Base-by-base conservation (phyloP, 2,329 filamentous ascomycete species). In the Fusarium transvaalense region DNA sequence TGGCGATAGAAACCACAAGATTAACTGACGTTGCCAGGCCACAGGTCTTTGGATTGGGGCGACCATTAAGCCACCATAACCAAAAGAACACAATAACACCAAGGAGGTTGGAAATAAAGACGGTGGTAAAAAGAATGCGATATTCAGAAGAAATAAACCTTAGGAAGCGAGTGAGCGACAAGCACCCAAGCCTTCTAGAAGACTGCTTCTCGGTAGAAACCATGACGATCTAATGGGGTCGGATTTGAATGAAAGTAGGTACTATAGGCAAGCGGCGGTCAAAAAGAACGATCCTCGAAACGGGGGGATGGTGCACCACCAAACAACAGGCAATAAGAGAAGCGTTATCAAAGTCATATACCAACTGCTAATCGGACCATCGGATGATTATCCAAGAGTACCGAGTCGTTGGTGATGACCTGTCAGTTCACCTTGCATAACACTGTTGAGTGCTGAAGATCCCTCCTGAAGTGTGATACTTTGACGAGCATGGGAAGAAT, bases 41-140 rank as follows among this genome's bases (percentile, higher is more conserved):
- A 71, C 74, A 78, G 32, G 82, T 83, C 32, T 75, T 35, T 2
- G 51, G n/a, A n/a, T 42, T 41, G 74, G 80, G 17, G 76, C 75
- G 57, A 65, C 75, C 52, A 68, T 75, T 31, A 64, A 73, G 14
- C 76, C 37, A 69, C 66, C 66, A 69, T 3, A 50, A 29, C 66
- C 66, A 69, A 10, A 69, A 21, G 37, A 69, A 69, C 1, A 47
- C 7, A 1, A 69, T 47, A 3, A 61, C 65, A 9, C 68, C 68
- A 15, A 32, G 15, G 17, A 80, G 68, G 66, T 87, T 87, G 64
- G 74, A 76, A 27, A 84, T 66, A 55, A 84, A 81, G 23, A 84
- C 79, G 17, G 84, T 39, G 8, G 82, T 80, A 71, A 87, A 86
- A 10, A 87, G 79, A 10, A 83, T 80, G 10, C 85, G 80, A 70